Percentiles rank a stretch among this genome's conserved stretches.
Evolutionary conservation across 2,329 filamentous ascomycete genomes (phyloP).

Genomic region (Fonsecaea multimorphosa): DNA sequence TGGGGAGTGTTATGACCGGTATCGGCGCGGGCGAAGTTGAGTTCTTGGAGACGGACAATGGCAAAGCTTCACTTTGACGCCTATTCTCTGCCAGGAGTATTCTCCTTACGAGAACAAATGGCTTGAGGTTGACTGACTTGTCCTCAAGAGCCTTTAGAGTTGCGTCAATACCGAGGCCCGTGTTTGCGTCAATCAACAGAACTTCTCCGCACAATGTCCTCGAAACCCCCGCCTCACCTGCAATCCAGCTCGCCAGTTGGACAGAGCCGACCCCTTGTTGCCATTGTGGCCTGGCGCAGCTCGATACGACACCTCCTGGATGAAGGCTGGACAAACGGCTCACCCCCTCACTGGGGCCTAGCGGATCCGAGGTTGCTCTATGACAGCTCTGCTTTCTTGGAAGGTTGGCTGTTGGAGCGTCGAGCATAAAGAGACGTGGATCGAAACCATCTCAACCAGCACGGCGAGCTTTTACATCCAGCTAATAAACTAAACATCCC

Average conservation of each 20-base stretch:
- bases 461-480: neutral
- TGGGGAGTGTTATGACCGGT: neutral
- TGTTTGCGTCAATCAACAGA: neutral
- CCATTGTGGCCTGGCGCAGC: neutral
- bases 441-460: neutral
- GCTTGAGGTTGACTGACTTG: neutral
- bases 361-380: slow-evolving; percentile 3
- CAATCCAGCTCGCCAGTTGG: neutral
- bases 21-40: neutral
- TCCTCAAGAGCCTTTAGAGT: neutral
- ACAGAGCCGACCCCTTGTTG: neutral
- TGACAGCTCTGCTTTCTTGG: neutral
- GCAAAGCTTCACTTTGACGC: neutral
- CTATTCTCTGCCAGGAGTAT: neutral
- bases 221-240: neutral
- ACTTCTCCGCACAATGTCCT: neutral
- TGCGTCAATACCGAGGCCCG: neutral
- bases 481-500: neutral
- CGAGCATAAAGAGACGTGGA: neutral
- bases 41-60: neutral
- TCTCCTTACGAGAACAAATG: neutral
- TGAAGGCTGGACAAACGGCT: slow-evolving; percentile 3
- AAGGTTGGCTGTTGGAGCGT: neutral
- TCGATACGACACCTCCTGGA: neutral
- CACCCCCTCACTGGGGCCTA: slow-evolving; percentile 4